A percentile compares a stretch with the other conserved stretches of the same genome.
Evolutionary conservation across 768 basidiomycete species (phyloP).

Genomic region (Suillus cothurnatus): DNA sequence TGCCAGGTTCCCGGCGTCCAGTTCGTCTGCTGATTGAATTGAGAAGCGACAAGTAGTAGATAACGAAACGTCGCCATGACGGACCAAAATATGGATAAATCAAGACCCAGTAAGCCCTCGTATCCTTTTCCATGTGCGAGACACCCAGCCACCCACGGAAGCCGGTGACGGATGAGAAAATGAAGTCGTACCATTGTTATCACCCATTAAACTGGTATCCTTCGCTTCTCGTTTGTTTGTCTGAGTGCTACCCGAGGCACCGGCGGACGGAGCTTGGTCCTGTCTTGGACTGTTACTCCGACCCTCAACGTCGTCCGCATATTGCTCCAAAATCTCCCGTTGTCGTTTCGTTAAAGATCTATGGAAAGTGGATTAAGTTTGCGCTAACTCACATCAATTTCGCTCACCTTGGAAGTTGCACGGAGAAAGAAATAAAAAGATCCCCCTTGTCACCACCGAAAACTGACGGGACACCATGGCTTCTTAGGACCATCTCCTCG

Average conservation of each 20-base stretch:
- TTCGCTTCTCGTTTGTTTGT: conserved; percentile 22
- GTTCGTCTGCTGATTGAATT: conserved; percentile 31
- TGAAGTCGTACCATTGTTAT: conserved; percentile 76
- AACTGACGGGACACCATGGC: conserved; percentile 74
- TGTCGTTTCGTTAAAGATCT: conserved; percentile 86
- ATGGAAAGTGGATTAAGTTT: conserved; percentile 12
- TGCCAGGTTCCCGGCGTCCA: conserved; percentile 22
- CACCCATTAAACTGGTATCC: conserved; percentile 24
- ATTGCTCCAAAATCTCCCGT: conserved; percentile 84
- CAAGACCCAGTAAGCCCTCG: conserved; percentile 71
- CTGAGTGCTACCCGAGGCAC: conserved; percentile 23
- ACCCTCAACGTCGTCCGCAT: conserved; percentile 93
- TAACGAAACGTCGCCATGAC: conserved; percentile 34
- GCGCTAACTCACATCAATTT: conserved; percentile 9
- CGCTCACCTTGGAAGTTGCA: conserved; percentile 87
- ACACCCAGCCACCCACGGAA: conserved; percentile 64
- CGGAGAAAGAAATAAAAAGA: conserved; percentile 84
- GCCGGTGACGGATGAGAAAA: conserved; percentile 60
- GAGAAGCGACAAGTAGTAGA: conserved; percentile 28
- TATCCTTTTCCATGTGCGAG: conserved; percentile 67
- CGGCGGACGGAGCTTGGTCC: conserved; percentile 18
- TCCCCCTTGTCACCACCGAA: conserved; percentile 71
- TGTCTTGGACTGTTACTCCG: conserved; percentile 33
- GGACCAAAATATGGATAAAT: conserved; percentile 60
- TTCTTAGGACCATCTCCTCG: conserved; percentile 94